Evolutionary conservation across 768 basidiomycete genomes (phyloP).

Genomic region (Tephrocybe sp.): DNA sequence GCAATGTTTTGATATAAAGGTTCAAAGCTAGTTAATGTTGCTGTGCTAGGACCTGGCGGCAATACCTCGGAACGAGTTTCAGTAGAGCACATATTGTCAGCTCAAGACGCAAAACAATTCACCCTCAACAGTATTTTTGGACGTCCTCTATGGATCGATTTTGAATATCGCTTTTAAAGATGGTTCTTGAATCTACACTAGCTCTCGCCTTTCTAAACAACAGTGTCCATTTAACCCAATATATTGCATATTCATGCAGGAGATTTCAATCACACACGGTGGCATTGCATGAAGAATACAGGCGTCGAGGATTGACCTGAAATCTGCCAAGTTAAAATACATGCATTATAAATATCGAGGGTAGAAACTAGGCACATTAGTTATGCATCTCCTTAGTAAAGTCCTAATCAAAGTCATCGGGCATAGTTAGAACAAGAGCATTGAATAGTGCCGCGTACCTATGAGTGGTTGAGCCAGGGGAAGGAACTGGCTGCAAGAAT

Average conservation of each 20-base stretch:
- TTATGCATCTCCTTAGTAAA: too few relatives aligned
- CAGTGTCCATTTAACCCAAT: neutral
- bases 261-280: too few relatives aligned
- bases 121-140: slow-evolving; percentile 52
- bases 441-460: too few relatives aligned
- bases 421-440: too few relatives aligned
- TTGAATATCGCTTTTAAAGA: slow-evolving; percentile 36
- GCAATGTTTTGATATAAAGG: neutral
- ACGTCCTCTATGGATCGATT: slow-evolving; percentile 56
- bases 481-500: neutral
- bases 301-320: too few relatives aligned
- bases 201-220: too few relatives aligned
- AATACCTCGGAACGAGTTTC: slow-evolving; percentile 39
- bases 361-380: too few relatives aligned
- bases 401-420: too few relatives aligned
- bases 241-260: too few relatives aligned
- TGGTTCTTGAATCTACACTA: neutral
- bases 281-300: too few relatives aligned
- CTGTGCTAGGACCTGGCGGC: slow-evolving; percentile 48
- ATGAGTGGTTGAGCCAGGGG: neutral
- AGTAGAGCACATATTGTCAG: slow-evolving; percentile 44
- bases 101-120: slow-evolving; percentile 36
- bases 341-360: too few relatives aligned
- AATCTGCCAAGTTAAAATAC: too few relatives aligned
- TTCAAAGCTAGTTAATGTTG: neutral